Conservation (phyloP, 2,329 filamentous ascomycete genomes). For the Sodiomyces alkalinus region DNA sequence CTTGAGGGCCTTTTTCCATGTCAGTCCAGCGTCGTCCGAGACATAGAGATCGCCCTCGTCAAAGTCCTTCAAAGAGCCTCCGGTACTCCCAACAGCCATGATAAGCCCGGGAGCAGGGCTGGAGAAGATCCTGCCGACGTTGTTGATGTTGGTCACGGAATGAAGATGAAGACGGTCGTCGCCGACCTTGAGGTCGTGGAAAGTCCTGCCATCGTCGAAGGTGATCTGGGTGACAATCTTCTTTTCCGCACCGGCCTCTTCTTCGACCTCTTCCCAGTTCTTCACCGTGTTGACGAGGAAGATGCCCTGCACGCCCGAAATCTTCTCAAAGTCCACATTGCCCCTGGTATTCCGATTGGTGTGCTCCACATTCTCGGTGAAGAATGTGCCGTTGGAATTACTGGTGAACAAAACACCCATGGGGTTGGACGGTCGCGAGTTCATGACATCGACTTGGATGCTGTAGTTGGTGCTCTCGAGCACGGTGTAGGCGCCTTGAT, state of each 20-base stretch:
- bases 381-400: constrained; percentile 95
- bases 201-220: constrained; percentile 88
- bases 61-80: constrained; percentile 56
- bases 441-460: constrained; percentile 90
- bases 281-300: constrained; percentile 80
- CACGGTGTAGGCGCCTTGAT: constrained; percentile 82
- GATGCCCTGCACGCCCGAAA: constrained; percentile 81
- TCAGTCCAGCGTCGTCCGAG: constrained; percentile 79
- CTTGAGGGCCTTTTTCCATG: constrained; percentile 60
- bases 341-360: constrained; percentile 70
- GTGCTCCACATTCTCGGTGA: constrained; percentile 79
- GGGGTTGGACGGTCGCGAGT: constrained; percentile 42
- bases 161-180: constrained; percentile 69
- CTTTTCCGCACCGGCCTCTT: constrained; percentile 36
- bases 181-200: constrained; percentile 54
- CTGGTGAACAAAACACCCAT: constrained; percentile 90
- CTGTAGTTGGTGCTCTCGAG: constrained; percentile 96
- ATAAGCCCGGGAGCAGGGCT: constrained; percentile 85
- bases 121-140: constrained; percentile 77
- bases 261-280: constrained; percentile 64
- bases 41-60: constrained; percentile 67
- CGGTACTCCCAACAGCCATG: constrained; percentile 88
- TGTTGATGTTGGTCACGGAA: constrained; percentile 73
- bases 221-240: constrained; percentile 70
- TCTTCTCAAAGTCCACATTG: constrained; percentile 88